Base-by-base conservation (phyloP, 2,329 filamentous ascomycete genomes). In the Cladobotryum mycophilum region DNA sequence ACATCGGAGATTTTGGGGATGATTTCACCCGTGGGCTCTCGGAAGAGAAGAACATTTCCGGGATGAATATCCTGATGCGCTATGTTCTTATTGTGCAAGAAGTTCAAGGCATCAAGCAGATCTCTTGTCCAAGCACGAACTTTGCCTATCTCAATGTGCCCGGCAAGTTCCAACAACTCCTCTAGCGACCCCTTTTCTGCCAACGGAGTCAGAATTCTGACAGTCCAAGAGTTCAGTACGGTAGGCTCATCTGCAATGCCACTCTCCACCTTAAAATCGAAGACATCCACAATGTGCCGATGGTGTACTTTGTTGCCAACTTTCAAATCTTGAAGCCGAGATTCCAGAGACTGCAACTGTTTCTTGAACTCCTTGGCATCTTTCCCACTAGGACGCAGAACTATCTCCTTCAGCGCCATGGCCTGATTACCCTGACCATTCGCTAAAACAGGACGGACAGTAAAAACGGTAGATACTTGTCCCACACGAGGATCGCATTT, bases 71-170 rank as follows among this genome's bases (percentile, higher is more conserved):
- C 83, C 62, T 88, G 87, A 67, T 97, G 93, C 20, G 89, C 76
- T 51, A 96, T 77, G 17, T 89, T 89, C 63, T 88, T 85, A 56
- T 86, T 85, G 68, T 97, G 92, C 47, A 95, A 81, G 64, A 86
- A 95, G 52, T 89, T 87, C 25, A 99, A 73, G 0, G 86, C 93
- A 69, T 96, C 89, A 22, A 99, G 79, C 15, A 99, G 76, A 61
- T 96, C 89, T 53, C 91, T 83, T n/a, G 89, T 93, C 86, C 90
- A 97, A 20, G 88, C 84, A 48, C 90, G 85, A 41, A 91, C 84
- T 64, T 85, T 91, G 56, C 81, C 80, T 47, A 88, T 79, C 40
- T 86, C 81, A 46, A 96, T 72, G 30, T 80, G 80, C 4, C 87
- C 89, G 40, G 89, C 82, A 53, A 92, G 80, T 51, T 92, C 86